Conservation (phyloP, 202 grass and related monocot genomes). For the Setaria viridis region DNA sequence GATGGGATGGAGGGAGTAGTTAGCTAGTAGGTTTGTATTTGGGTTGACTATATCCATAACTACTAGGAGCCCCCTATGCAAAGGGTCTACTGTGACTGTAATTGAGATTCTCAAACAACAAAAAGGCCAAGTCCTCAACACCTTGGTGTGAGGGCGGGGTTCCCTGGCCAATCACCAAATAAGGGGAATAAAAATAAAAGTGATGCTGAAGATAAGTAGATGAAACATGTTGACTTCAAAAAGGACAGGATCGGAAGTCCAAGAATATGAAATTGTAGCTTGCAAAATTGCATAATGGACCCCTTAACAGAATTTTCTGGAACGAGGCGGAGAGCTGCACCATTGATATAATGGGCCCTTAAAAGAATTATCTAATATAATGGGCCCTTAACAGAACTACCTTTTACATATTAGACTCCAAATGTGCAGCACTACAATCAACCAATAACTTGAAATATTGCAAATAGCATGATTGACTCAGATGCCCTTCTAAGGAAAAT, state of each 20-base stretch:
- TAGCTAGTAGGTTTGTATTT: neutral
- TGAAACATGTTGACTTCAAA: neutral
- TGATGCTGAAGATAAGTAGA: neutral
- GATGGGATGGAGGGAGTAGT: too few relatives aligned
- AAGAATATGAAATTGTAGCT: neutral
- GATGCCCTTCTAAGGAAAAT: neutral
- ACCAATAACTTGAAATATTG: neutral
- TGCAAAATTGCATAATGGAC: neutral
- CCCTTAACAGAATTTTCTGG: too few relatives aligned
- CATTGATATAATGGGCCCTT: neutral
- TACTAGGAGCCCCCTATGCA: too few relatives aligned
- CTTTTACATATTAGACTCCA: neutral
- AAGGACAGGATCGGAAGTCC: neutral
- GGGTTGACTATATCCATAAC: neutral
- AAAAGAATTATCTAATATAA: neutral
- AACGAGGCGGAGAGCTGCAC: too few relatives aligned
- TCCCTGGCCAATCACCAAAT: neutral
- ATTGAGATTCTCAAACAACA: neutral
- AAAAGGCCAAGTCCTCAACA: neutral
- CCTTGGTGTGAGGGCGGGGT: neutral
- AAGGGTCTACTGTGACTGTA: neutral
- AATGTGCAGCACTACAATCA: neutral
- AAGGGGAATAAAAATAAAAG: neutral
- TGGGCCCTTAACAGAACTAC: neutral
- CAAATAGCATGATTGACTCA: constrained; percentile 4